Conservation (phyloP, 352 stramenopile species). For the Phytophthora boehmeriae region DNA sequence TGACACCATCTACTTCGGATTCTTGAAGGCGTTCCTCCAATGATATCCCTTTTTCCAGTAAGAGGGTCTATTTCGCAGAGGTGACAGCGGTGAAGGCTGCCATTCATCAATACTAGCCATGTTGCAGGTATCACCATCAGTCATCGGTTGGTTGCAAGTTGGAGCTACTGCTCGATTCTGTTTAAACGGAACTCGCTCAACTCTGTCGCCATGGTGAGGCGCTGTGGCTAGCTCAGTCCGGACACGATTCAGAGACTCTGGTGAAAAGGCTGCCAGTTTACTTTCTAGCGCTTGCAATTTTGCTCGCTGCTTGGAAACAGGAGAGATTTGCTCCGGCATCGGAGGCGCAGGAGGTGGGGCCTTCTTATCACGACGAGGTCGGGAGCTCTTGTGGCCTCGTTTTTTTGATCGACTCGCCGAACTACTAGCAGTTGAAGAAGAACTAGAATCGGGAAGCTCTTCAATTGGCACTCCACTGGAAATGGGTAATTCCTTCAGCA, state of each 20-base stretch:
- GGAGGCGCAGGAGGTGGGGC: conserved; percentile 3
- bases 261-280: conserved; percentile 59
- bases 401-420: conserved; percentile 19
- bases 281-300: conserved; percentile 63
- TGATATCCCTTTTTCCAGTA: conserved; percentile 65
- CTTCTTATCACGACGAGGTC: conserved; percentile 8
- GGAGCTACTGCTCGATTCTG: conserved; percentile 3
- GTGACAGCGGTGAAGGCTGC: conserved; percentile 48
- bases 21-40: conserved; percentile 22
- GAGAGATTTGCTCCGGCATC: conserved; percentile 32
- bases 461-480: conserved; percentile 6
- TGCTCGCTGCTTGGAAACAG: conserved; percentile 51
- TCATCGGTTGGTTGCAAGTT: not conserved
- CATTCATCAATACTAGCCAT: conserved; percentile 19
- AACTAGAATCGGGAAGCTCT: conserved; percentile 9
- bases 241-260: conserved; percentile 53
- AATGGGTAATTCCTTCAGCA: conserved; percentile 29
- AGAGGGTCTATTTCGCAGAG: conserved; percentile 46
- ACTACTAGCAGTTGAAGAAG: conserved; percentile 17
- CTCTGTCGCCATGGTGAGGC: conserved; percentile 2
- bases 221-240: conserved; percentile 17
- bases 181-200: not conserved
- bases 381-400: not conserved
- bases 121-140: not conserved
- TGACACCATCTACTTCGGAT: not conserved